phyloP scores from a whole-genome alignment of 306 rosid species.

The Quillaja saponaria region DNA sequence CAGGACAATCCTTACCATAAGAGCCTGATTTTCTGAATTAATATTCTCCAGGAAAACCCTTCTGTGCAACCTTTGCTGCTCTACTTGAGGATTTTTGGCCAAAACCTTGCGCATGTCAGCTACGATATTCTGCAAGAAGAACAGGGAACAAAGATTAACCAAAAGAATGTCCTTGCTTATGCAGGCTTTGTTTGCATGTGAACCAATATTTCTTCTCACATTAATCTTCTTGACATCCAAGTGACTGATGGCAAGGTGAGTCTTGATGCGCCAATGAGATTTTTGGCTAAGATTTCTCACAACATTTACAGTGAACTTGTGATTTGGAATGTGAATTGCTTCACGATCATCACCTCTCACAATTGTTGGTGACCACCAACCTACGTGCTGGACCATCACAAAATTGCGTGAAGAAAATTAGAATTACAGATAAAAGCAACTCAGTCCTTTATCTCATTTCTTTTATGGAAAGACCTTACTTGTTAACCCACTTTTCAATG shows the following conservation, averaged over 20 bases:
- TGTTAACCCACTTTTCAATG: conserved; percentile 8
- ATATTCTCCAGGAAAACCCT: conserved; percentile 82
- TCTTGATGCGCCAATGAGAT: conserved; percentile 98
- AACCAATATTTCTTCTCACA: conserved; percentile 59
- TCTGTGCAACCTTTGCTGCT: conserved; percentile 97
- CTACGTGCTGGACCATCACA: conserved; percentile 65
- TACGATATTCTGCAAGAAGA: conserved; percentile 65
- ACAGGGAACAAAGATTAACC: conserved; percentile 10
- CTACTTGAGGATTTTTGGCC: conserved; percentile 94
- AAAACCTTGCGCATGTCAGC: conserved; percentile 99
- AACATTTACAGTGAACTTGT: conserved; percentile 92
- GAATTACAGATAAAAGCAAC: background rate
- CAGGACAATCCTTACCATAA: conserved; percentile 52
- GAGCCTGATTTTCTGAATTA: conserved; percentile 88
- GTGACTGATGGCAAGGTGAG: conserved; percentile 85
- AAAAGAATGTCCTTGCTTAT: conserved; percentile 7
- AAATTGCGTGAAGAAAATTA: background rate
- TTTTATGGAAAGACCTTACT: background rate
- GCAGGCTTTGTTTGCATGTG: conserved; percentile 18
- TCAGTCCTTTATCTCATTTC: background rate
- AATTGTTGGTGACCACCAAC: conserved; percentile 99
- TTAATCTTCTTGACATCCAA: conserved; percentile 91
- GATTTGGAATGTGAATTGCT: conserved; percentile 98
- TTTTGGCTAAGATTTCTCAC: conserved; percentile 96
- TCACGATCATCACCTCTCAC: conserved; percentile 99